Evolutionary conservation across 805 yeast species (phyloP), one percentile per base, ranked within the genome.

Genomic region (Candida taoyuanica): DNA sequence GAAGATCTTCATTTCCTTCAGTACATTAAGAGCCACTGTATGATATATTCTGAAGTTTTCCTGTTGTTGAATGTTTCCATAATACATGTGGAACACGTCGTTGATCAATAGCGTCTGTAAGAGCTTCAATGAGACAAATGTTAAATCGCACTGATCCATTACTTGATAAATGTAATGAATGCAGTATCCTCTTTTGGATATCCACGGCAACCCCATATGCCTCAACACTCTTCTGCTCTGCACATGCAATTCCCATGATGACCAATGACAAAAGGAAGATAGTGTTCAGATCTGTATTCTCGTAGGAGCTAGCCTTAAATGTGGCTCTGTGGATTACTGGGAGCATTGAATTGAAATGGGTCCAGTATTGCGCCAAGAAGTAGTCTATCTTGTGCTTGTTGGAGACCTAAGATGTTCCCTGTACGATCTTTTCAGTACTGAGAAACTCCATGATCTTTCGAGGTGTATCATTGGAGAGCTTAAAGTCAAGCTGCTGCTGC

Each of bases 261-360:
- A 40, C 33, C 14, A 44, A 31, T 2, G 52, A 34, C 5, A 49
- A 35, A 4, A 58, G 41, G 31, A 47, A 50, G 3, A 25, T 33
- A 19, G 12, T 24, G 21, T 19, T 41, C 29, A 31, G 26, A 20
- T 36, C 25, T 13, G 32, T 23, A 14, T 24, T 24, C 16, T 37
- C 37, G 23, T 24, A 25, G 13, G 36, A 27, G 20, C 36, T 47
- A 15, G 27, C 37, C 13, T 39, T 39, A 34, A 63, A 62, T 1
- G 66, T 59, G 1, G 66, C 53, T n/a, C 51, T 49, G 43, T 68
- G 73, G 12, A 68, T 52, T 8, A 68, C 55, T 2, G 73, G 73
- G 44, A 56, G 67, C n/a, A 56, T 47, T 16, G 56, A 46, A 45
- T 61, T 63, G 43, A 66, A 66, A 26, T 55, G 46, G 8, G 40